phyloP scores from a whole-genome alignment of 768 basidiomycete species.

The Rhodotorula sphaerocarpa region DNA sequence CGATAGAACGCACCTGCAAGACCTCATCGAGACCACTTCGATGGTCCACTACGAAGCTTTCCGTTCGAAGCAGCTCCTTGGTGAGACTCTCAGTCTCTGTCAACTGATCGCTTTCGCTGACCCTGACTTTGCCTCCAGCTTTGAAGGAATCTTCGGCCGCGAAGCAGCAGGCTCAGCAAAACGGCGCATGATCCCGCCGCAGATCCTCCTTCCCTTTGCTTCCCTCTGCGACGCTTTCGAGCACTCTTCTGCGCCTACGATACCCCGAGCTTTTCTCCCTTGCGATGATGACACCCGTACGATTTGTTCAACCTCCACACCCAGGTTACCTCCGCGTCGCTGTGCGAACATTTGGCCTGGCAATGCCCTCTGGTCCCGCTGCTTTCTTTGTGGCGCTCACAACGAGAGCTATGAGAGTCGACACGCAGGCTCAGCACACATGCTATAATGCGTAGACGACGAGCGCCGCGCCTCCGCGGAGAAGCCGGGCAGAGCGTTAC shows the following conservation, averaged over 20 bases:
- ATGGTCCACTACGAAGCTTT: conserved; percentile 99
- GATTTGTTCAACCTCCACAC: too few species aligned
- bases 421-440: too few species aligned
- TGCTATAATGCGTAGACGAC: too few species aligned
- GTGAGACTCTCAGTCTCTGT: not conserved
- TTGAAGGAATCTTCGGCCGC: conserved; percentile 80
- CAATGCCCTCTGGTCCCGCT: too few species aligned
- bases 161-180: conserved; percentile 18
- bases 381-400: too few species aligned
- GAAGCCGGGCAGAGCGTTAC: too few species aligned
- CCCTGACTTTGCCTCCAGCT: conserved; percentile 40
- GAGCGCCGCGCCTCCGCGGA: too few species aligned
- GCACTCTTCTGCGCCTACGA: not conserved
- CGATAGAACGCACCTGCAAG: conserved; percentile 84
- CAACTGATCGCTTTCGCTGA: too few species aligned
- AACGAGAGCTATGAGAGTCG: too few species aligned
- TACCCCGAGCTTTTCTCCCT: not conserved
- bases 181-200: not conserved
- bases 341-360: too few species aligned
- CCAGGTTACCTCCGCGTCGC: too few species aligned
- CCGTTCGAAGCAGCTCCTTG: conserved; percentile 94
- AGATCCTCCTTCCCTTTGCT: not conserved
- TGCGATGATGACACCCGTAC: too few species aligned
- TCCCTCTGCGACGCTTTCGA: not conserved
- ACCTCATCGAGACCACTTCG: conserved; percentile 96